Evolutionary conservation across 192 early-diverging fungal genomes (phyloP).

Genomic region (Gonapodya sp.): DNA sequence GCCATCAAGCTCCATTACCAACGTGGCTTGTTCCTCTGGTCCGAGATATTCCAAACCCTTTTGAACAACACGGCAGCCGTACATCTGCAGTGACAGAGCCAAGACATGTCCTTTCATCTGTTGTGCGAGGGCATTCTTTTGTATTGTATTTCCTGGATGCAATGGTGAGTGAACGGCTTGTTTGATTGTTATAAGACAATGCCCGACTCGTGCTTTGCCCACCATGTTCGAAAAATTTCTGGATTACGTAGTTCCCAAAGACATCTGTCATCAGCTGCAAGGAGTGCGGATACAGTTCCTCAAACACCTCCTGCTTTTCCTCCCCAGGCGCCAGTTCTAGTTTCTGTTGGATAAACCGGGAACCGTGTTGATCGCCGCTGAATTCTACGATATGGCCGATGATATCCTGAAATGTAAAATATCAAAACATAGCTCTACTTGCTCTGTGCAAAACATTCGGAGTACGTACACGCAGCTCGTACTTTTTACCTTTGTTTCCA

Average conservation of each 20-base stretch:
- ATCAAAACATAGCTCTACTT: neutral
- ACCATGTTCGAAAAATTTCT: slow-evolving; percentile 99
- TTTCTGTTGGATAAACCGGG: slow-evolving; percentile 97
- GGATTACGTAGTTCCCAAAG: slow-evolving; percentile 99
- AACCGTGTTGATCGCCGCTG: slow-evolving; percentile 97
- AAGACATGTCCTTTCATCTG: slow-evolving; percentile 96
- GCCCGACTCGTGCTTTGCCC: neutral
- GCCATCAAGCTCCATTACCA: slow-evolving; percentile 88
- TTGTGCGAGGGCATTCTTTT: slow-evolving; percentile 84
- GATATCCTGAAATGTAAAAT: slow-evolving; percentile 61
- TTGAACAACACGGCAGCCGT: slow-evolving; percentile 97
- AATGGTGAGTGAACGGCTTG: neutral
- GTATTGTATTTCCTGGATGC: slow-evolving; percentile 55
- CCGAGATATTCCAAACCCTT: slow-evolving; percentile 94
- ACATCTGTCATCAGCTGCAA: slow-evolving; percentile 97
- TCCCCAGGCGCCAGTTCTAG: slow-evolving; percentile 84
- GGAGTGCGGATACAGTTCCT: slow-evolving; percentile 83
- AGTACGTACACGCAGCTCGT: slow-evolving; percentile 69
- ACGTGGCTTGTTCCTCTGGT: slow-evolving; percentile 77
- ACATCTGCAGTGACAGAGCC: slow-evolving; percentile 94
- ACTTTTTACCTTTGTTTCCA: slow-evolving; percentile 94
- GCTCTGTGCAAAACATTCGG: slow-evolving; percentile 7
- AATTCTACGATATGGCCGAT: slow-evolving; percentile 91
- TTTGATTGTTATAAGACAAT: neutral
- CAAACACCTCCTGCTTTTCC: slow-evolving; percentile 95